Conservation (phyloP, 1,139 yeast genomes). For the Protomyces inundatus region DNA sequence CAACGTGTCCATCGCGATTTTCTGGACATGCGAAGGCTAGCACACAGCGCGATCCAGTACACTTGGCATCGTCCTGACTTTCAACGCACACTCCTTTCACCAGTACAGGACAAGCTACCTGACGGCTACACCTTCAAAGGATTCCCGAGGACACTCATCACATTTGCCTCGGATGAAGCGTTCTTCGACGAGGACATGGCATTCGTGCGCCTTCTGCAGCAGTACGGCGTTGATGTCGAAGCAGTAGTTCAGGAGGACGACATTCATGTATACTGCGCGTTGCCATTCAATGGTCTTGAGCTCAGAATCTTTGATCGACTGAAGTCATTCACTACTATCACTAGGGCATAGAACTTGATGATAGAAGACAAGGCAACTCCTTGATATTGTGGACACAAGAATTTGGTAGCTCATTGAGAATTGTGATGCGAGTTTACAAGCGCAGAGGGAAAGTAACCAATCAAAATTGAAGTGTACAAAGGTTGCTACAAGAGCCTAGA, state of each 20-base stretch:
- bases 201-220: not conserved
- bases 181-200: not conserved
- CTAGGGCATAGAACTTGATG: too few species aligned
- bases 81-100: not conserved
- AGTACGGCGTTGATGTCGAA: not conserved
- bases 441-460: not conserved
- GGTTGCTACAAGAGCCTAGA: not conserved
- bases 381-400: not conserved
- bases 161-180: not conserved
- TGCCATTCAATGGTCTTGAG: not conserved
- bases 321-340: not conserved
- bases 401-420: not conserved
- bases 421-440: not conserved
- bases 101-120: not conserved
- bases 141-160: not conserved
- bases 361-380: not conserved
- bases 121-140: not conserved
- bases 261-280: not conserved
- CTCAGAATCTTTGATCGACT: not conserved
- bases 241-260: not conserved
- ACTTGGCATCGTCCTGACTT: not conserved
- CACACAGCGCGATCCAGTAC: not conserved
- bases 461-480: not conserved
- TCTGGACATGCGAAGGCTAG: not conserved
- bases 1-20: not conserved